Evolutionary conservation across 257 asterid genomes (phyloP).

Genomic region (Datura wrightii): DNA sequence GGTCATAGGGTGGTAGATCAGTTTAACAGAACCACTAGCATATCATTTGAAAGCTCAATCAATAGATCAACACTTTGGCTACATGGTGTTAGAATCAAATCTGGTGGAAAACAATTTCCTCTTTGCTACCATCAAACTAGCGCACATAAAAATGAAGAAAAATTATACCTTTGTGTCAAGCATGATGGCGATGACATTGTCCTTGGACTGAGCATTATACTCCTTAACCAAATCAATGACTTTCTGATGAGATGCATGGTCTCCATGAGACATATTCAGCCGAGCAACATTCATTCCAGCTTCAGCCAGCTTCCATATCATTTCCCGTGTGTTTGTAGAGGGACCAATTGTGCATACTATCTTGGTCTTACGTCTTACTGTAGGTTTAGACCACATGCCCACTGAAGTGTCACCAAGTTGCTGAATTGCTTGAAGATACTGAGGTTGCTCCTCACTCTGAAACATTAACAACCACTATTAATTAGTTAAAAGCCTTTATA

Average conservation of each 20-base stretch:
- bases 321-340: conserved; percentile 84
- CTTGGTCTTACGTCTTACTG: conserved; percentile 89
- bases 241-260: conserved; percentile 96
- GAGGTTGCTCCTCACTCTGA: conserved; percentile 65
- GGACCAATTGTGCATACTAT: conserved; percentile 99
- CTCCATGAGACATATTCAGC: conserved; percentile 97
- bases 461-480: conserved; percentile 14
- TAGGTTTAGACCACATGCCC: conserved; percentile 77
- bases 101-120: conserved; percentile 9
- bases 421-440: conserved; percentile 60
- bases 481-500: neutral
- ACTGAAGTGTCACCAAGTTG: conserved; percentile 62
- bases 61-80: neutral
- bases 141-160: neutral
- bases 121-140: conserved; percentile 8
- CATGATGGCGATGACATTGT: conserved; percentile 97
- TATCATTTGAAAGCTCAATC: neutral
- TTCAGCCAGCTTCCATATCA: conserved; percentile 99
- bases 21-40: neutral
- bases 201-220: conserved; percentile 85
- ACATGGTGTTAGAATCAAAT: neutral
- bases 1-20: neutral
- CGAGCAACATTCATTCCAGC: conserved; percentile 99
- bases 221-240: conserved; percentile 97
- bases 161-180: conserved; percentile 93